Evolutionary conservation across 768 basidiomycete species (phyloP).

Genomic region (Leccinellum luteum): DNA sequence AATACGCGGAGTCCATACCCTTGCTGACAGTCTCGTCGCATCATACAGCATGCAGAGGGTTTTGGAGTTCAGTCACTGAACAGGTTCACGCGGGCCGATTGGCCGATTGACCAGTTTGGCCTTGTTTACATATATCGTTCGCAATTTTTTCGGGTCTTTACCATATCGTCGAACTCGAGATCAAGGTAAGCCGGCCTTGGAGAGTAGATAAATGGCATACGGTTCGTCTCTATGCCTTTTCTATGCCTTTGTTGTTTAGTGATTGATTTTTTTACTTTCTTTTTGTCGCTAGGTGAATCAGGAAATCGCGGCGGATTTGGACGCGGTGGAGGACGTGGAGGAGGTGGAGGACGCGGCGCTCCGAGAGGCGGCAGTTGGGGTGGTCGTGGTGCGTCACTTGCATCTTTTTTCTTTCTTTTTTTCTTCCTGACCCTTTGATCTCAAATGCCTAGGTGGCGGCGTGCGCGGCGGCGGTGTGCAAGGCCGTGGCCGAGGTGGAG

Average conservation of each 20-base stretch:
- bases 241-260: background rate
- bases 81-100: background rate
- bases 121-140: constrained; percentile 10
- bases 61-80: too few species aligned
- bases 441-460: constrained; percentile 8
- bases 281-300: constrained; percentile 44
- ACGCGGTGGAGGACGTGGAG: constrained; percentile 40
- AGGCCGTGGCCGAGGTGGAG: constrained; percentile 31
- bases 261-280: background rate
- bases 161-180: constrained; percentile 8
- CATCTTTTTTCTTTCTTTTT: background rate
- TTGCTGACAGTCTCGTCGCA: background rate
- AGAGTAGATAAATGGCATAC: constrained; percentile 32
- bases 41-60: background rate
- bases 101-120: constrained; percentile 2
- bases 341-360: constrained; percentile 38
- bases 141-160: constrained; percentile 15
- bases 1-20: too few species aligned
- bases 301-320: constrained; percentile 78
- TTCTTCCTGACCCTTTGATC: background rate
- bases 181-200: constrained; percentile 17
- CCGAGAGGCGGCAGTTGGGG: constrained; percentile 42
- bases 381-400: constrained; percentile 33
- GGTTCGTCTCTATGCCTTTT: constrained; percentile 22
- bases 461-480: constrained; percentile 28